Percentiles rank a stretch among this genome's conserved stretches.
phyloP scores from a whole-genome alignment of 139 green algal species.

The Pleodorina starrii region DNA sequence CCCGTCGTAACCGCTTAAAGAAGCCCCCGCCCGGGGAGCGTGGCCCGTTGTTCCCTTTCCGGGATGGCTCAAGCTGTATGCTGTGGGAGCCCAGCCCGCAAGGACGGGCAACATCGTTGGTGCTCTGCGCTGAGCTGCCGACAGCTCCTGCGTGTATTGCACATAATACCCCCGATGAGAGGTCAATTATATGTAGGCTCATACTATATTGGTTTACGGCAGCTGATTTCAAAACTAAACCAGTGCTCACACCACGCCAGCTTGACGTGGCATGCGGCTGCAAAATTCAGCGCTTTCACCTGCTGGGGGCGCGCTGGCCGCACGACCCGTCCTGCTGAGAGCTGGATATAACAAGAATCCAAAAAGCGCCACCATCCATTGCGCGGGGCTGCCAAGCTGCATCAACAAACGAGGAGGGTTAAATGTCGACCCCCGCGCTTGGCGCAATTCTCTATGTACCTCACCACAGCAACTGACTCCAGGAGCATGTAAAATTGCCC shows the following conservation, averaged over 20 bases:
- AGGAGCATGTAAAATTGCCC: neutral
- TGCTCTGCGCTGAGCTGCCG: neutral
- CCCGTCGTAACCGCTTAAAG: neutral
- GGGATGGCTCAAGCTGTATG: neutral
- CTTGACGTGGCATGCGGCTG: neutral
- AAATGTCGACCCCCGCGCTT: neutral
- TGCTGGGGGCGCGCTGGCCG: neutral
- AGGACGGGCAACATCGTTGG: neutral
- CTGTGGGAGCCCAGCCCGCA: neutral
- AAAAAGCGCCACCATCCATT: conserved; percentile 26
- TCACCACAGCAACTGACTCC: conserved; percentile 8
- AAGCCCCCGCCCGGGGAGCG: neutral
- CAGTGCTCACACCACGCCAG: neutral
- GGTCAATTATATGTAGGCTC: too few relatives aligned
- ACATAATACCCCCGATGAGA: neutral
- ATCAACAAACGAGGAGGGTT: neutral
- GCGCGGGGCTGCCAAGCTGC: conserved; percentile 38
- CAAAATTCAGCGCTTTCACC: neutral
- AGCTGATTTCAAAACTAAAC: neutral
- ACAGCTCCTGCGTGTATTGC: neutral
- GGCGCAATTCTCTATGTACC: neutral
- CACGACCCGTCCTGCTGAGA: neutral
- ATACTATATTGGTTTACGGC: too few relatives aligned
- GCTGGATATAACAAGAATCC: conserved; percentile 16
- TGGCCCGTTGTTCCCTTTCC: neutral